These are phyloP conservation scores for Rhizopogon vesiculosus DNA, from an alignment of 768 basidiomycete genomes.

Conservation along the genomic window DNA sequence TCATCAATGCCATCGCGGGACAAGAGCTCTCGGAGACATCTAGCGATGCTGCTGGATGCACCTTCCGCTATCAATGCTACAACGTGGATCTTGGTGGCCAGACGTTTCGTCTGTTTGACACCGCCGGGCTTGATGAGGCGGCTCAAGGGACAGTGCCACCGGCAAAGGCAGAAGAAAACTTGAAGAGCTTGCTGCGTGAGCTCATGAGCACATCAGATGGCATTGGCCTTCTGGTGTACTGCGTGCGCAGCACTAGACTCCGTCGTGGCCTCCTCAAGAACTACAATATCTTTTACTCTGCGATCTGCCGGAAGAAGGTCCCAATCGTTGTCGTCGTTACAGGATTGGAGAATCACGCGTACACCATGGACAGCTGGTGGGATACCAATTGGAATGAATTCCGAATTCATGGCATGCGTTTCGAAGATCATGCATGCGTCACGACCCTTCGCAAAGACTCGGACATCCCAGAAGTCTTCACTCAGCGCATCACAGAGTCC, in stretches of 20 bases:
- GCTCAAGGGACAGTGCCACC: constrained; percentile 23
- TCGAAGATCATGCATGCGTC: constrained; percentile 28
- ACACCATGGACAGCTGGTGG: constrained; percentile 29
- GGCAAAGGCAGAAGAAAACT: constrained; percentile 22
- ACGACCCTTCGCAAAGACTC: constrained; percentile 17
- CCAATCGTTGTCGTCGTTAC: constrained; percentile 34
- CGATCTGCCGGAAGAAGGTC: constrained; percentile 30
- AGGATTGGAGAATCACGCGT: constrained; percentile 32
- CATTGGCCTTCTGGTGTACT: constrained; percentile 14
- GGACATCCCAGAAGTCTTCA: not conserved
- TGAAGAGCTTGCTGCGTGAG: constrained; percentile 19
- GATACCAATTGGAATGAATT: constrained; percentile 16
- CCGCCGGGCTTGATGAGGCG: constrained; percentile 35
- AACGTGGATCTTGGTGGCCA: constrained; percentile 19
- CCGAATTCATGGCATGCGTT: constrained; percentile 25
- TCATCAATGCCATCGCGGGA: constrained; percentile 26
- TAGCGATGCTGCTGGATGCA: constrained; percentile 29
- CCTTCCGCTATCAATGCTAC: constrained; percentile 26
- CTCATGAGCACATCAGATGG: constrained; percentile 20
- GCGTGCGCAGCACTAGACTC: constrained; percentile 27
- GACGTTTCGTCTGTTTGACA: constrained; percentile 30
- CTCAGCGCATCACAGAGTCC: constrained; percentile 9
- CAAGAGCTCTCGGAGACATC: constrained; percentile 26
- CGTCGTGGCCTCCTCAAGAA: constrained; percentile 24
- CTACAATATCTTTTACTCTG: constrained; percentile 33